Conservation (phyloP, 179 eudicot species). For the Gypsophila paniculata region DNA sequence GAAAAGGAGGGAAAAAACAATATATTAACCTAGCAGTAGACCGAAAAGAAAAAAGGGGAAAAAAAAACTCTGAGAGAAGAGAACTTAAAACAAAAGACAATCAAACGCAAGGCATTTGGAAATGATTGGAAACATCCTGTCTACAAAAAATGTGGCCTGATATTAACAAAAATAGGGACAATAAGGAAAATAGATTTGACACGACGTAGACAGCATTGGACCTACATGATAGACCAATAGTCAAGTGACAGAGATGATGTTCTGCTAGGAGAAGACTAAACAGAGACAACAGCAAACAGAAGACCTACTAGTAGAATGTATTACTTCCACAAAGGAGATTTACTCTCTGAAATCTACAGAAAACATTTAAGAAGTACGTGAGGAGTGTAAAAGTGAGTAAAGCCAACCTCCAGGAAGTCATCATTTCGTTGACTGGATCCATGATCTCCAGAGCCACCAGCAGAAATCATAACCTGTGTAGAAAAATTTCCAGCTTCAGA, state of each 20-base stretch:
- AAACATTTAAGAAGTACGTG: background rate
- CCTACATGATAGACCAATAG: background rate
- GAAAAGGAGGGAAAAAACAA: conserved; percentile 7
- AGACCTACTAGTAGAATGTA: background rate
- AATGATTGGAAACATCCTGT: background rate
- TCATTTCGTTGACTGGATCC: conserved; percentile 42
- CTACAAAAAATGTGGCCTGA: background rate
- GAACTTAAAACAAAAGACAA: background rate
- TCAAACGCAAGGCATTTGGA: background rate
- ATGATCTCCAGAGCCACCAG: conserved; percentile 47
- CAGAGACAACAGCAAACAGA: background rate
- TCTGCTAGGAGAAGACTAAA: background rate
- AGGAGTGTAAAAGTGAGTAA: conserved; percentile 7
- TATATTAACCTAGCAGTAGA: background rate
- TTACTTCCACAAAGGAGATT: background rate
- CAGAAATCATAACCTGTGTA: conserved; percentile 61
- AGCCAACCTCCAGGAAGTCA: conserved; percentile 77
- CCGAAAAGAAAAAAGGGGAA: too few species aligned
- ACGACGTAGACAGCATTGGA: background rate
- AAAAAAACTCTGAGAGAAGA: background rate
- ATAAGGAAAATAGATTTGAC: background rate
- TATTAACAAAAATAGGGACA: background rate
- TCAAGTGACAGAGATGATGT: conserved; percentile 1
- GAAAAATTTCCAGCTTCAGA: conserved; percentile 10
- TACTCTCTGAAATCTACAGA: background rate